phyloP scores from a whole-genome alignment of 2,329 filamentous ascomycete genomes.

The Ceratocystis variospora region DNA sequence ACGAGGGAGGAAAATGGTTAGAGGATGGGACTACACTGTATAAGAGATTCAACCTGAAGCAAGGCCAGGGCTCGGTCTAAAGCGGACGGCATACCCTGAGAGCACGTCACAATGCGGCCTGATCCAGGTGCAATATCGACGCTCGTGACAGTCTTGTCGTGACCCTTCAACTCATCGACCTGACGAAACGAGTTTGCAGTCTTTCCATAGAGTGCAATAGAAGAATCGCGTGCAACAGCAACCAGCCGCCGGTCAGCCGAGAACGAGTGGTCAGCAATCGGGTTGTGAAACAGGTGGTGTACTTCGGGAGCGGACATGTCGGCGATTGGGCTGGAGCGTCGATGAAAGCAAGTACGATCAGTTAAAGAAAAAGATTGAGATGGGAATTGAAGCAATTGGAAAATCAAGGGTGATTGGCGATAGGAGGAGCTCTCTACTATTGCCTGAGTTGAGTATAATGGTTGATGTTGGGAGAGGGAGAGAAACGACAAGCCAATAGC shows the following conservation, averaged over 20 bases:
- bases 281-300: constrained; percentile 91
- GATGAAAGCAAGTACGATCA: constrained; percentile 25
- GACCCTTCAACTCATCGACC: constrained; percentile 84
- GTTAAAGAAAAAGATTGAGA: not conserved
- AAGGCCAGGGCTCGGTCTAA: not conserved
- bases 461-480: not conserved
- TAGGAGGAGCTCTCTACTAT: constrained; percentile 86
- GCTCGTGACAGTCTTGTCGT: constrained; percentile 93
- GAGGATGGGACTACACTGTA: not conserved
- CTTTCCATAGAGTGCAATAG: constrained; percentile 73
- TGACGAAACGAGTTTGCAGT: constrained; percentile 64
- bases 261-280: constrained; percentile 97
- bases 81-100: constrained; percentile 52
- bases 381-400: not conserved
- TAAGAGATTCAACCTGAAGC: not conserved
- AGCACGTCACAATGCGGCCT: constrained; percentile 93
- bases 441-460: constrained; percentile 27
- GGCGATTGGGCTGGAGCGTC: not conserved
- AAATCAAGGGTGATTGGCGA: constrained; percentile 18
- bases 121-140: constrained; percentile 87
- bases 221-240: constrained; percentile 79
- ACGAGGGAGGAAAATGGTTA: not conserved
- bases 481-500: not conserved
- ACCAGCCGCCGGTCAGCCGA: constrained; percentile 78
- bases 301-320: constrained; percentile 75